phyloP scores from a whole-genome alignment of 2,329 filamentous ascomycete species.

The Ceratocystis colombiana region DNA sequence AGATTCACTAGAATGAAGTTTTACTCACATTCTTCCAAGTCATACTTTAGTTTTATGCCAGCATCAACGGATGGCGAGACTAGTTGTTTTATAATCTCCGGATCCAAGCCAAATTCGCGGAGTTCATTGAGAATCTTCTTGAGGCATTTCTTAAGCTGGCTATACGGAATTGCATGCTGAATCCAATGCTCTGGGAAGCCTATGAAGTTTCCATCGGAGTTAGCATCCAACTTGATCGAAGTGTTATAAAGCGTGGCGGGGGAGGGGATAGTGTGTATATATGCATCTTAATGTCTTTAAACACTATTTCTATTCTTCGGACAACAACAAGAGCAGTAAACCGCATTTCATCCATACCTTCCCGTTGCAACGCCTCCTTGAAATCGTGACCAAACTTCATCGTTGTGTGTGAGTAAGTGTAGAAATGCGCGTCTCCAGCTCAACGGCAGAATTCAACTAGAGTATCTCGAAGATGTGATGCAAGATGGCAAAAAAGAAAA shows the following conservation, averaged over 20 bases:
- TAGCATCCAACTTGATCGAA: neutral
- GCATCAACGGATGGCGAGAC: slow-evolving; percentile 43
- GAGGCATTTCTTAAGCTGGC: slow-evolving; percentile 78
- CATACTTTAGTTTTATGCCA: slow-evolving; percentile 44
- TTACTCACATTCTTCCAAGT: slow-evolving; percentile 40
- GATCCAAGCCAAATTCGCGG: slow-evolving; percentile 58
- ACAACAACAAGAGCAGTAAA: too few species aligned
- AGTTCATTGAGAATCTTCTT: slow-evolving; percentile 69
- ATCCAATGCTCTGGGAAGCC: slow-evolving; percentile 66
- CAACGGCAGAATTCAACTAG: neutral
- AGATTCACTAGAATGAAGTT: too few species aligned
- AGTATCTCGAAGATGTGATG: neutral
- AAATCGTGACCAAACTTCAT: slow-evolving; percentile 89
- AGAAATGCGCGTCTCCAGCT: neutral
- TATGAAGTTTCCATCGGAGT: slow-evolving; percentile 26
- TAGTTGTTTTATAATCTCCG: slow-evolving; percentile 57
- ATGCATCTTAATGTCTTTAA: too few species aligned
- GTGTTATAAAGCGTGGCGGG: too few species aligned
- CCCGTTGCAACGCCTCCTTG: slow-evolving; percentile 55
- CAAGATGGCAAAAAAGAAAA: too few species aligned
- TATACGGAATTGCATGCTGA: slow-evolving; percentile 69
- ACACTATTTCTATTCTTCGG: too few species aligned
- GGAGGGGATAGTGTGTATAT: too few species aligned
- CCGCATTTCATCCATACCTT: slow-evolving; percentile 35
- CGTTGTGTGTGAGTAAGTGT: slow-evolving; percentile 19